Base-by-base conservation (phyloP, 1,139 yeast genomes). In the Debaryomyces nepalensis region DNA sequence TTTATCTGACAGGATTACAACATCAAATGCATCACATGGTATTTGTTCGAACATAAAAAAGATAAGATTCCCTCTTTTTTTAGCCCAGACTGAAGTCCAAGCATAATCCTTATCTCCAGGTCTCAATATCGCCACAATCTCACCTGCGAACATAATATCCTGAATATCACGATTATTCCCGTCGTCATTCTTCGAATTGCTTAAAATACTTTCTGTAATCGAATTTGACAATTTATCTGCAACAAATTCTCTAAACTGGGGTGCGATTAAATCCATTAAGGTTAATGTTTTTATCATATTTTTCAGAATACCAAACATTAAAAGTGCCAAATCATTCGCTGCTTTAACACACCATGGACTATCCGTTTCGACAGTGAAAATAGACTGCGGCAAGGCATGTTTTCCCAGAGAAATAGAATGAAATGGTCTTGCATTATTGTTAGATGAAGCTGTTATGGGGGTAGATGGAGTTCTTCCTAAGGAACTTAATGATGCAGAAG, bases 11-110 rank as follows among this genome's bases (percentile, higher is more conserved):
- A 68, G 72, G 24, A 82, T 65, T 14, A 77, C 68, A 7, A 87
- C 64, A 54, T 84, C 88, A 47, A 87, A 77, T 4, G 87, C 84
- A 61, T 87, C 95, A 59, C 95, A 85, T 1, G 88, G 87, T 24
- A 88, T 87, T 58, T 88, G 95, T 54, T 90, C 96, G 59, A 91
- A 83, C 69, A 88, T 89, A 69, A 95, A 84, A 34, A 89, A 85
- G 41, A 90, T 76, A 46, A 87, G 66, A 40, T 79, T 81, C 2
- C 84, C 83, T 51, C 82, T 82, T 45, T 80, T 73, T 56, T 89
- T 90, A 0, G 95, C 95, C 97, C 97, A 91, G 45, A 90, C 64
- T 1, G 91, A 84, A 3, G 91, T 84, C 90, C 91, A 85, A 0
- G 88, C 85, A 46, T 75, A 67, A 38, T 72, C 75, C 37, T 68